Evolutionary conservation across 2,329 filamentous ascomycete genomes (phyloP).

Genomic region (Diaporthe velutina): DNA sequence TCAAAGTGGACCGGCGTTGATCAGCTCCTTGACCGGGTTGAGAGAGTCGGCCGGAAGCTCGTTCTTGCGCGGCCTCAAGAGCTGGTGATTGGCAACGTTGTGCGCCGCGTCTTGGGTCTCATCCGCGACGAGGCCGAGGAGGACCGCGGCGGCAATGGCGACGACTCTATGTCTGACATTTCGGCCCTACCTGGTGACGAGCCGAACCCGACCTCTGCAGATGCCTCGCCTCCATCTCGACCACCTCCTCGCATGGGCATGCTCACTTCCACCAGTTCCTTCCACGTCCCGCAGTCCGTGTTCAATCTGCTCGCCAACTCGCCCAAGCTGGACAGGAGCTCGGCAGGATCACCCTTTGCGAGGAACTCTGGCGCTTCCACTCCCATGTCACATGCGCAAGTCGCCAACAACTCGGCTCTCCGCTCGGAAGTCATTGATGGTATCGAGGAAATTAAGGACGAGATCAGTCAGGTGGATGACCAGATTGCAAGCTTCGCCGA

Average conservation of each 20-base stretch:
- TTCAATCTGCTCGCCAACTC: constrained; percentile 88
- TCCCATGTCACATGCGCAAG: constrained; percentile 51
- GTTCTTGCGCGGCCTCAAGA: constrained; percentile 89
- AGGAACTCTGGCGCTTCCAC: constrained; percentile 53
- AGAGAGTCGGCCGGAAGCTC: constrained; percentile 81
- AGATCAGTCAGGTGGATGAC: constrained; percentile 92
- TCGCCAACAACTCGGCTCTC: constrained; percentile 73
- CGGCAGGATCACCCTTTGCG: constrained; percentile 61
- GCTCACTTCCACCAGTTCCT: constrained; percentile 72
- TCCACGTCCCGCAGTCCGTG: constrained; percentile 80
- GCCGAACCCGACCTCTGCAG: constrained; percentile 28
- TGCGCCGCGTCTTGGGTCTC: constrained; percentile 88
- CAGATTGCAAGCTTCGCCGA: constrained; percentile 91
- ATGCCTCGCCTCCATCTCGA: constrained; percentile 36
- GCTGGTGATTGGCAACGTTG: constrained; percentile 94
- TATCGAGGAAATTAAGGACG: constrained; percentile 95
- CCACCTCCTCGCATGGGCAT: constrained; percentile 62
- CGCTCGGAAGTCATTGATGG: constrained; percentile 93
- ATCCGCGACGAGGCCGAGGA: constrained; percentile 93
- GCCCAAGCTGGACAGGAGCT: constrained; percentile 59
- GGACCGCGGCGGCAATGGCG: constrained; percentile 73
- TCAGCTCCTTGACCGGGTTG: constrained; percentile 83
- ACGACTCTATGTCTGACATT: constrained; percentile 70
- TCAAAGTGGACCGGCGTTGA: constrained; percentile 83
- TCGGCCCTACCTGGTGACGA: constrained; percentile 42